Base-by-base conservation (phyloP, 768 basidiomycete genomes). In the Lentinula aciculospora region DNA sequence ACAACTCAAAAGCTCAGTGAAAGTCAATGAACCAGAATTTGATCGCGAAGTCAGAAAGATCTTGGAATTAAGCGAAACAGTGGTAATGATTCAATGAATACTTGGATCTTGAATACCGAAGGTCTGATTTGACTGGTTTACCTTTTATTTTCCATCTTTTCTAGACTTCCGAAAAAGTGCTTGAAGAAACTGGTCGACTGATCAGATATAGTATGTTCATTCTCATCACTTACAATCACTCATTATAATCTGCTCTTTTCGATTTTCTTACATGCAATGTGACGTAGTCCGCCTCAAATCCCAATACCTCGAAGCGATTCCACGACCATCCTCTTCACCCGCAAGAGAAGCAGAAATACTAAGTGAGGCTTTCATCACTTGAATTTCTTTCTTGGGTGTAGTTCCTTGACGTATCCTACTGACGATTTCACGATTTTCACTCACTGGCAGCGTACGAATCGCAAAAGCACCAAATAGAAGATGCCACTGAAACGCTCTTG, bases 401-500 rank as follows among this genome's bases (percentile, higher is more conserved):
- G n/a, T n/a, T n/a, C n/a, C n/a, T n/a, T n/a, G n/a, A n/a, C n/a
- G n/a, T n/a, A n/a, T n/a, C n/a, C n/a, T n/a, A n/a, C n/a, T n/a
- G n/a, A n/a, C n/a, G n/a, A n/a, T n/a, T n/a, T n/a, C n/a, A n/a
- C n/a, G n/a, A 4, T 42, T 28, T 12, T 19, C 28, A 15, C 4
- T n/a, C 17, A 29, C n/a, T 37, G 13, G 17, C 29, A 56, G 54
- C 39, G n/a, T 56, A n/a, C 23, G 12, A 56, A 29, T 31, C 40
- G 5, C 25, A 28, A 28, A 42, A 42, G 21, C 10, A 29, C 9
- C 39, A 56, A 8, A 21, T 42, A 27, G 60, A 64, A 55, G 42
- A 57, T 9, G 42, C 42, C 21, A 58, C 63, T 8, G 50, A 49
- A 10, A 54, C 49, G 48, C 39, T 64, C 25, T 60, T 67, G 53